phyloP scores from a whole-genome alignment of 148 eudicot genomes.

The Rhododendron ovatum region DNA sequence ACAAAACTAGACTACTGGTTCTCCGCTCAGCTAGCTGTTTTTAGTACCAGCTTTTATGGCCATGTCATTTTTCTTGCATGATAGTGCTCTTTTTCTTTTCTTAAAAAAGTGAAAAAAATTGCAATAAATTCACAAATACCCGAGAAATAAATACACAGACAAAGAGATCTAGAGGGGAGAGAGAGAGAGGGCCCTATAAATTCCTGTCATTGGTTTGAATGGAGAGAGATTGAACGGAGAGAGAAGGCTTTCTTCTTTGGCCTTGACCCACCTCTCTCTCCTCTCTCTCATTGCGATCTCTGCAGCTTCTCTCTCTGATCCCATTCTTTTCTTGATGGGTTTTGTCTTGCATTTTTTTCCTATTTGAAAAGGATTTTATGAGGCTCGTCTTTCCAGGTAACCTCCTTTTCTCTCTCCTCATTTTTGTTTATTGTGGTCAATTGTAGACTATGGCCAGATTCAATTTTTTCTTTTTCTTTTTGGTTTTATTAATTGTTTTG shows the following conservation, averaged over 20 bases:
- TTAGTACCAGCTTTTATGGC: not conserved
- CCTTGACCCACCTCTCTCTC: not conserved
- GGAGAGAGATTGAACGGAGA: no score
- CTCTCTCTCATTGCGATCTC: not conserved
- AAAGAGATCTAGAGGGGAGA: no score
- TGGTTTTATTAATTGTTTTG: not conserved
- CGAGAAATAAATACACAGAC: not conserved
- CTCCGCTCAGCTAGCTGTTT: not conserved
- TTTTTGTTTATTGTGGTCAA: not conserved
- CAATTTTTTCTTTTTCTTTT: not conserved
- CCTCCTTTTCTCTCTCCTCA: not conserved
- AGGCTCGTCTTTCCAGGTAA: not conserved
- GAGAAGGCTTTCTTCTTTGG: not conserved
- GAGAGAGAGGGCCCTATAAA: not conserved
- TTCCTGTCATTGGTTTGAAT: conserved; percentile 8
- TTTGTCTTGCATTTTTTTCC: no score
- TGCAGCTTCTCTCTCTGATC: not conserved
- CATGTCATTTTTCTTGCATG: not conserved
- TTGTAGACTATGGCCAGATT: not conserved
- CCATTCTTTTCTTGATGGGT: no score
- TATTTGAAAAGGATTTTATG: not conserved
- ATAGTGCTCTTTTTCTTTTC: not conserved
- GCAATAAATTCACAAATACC: not conserved
- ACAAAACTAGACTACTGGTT: no score
- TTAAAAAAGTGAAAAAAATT: not conserved